Evolutionary conservation across 768 basidiomycete genomes (phyloP).

Genomic region (Dacryopinax spathularia): DNA sequence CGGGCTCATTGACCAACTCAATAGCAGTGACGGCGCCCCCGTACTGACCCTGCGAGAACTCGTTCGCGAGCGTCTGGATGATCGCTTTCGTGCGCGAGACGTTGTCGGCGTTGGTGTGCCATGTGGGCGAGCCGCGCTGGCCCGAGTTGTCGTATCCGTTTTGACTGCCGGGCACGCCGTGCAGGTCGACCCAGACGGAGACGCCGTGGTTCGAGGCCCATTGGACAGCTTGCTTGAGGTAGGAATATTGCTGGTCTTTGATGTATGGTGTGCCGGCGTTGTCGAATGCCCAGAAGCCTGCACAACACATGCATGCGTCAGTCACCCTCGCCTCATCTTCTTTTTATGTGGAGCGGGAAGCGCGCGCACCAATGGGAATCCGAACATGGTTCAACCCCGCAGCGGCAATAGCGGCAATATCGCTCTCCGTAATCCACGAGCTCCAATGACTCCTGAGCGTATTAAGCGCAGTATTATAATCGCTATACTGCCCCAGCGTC

Average conservation of each 20-base stretch:
- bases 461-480: conserved; percentile 29
- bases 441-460: conserved; percentile 61
- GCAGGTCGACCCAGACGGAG: conserved; percentile 72
- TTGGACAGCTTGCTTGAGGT: not conserved
- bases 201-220: conserved; percentile 48
- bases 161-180: conserved; percentile 54
- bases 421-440: conserved; percentile 65
- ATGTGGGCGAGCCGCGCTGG: conserved; percentile 44
- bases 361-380: not conserved
- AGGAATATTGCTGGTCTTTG: conserved; percentile 23
- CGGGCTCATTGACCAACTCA: conserved; percentile 70
- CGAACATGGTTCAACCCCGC: conserved; percentile 53
- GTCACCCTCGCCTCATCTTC: no score
- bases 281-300: conserved; percentile 48
- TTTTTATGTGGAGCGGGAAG: not conserved
- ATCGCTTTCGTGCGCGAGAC: conserved; percentile 51
- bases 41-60: conserved; percentile 34
- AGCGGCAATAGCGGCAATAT: conserved; percentile 51
- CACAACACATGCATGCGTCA: conserved; percentile 45
- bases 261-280: conserved; percentile 42
- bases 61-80: conserved; percentile 45
- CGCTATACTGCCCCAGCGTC: conserved; percentile 58
- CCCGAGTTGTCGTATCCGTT: conserved; percentile 75
- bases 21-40: conserved; percentile 46
- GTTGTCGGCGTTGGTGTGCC: conserved; percentile 55